A percentile compares a stretch with the other conserved stretches of the same genome.
phyloP scores from a whole-genome alignment of 306 rosid genomes.

The Castanea sativa region DNA sequence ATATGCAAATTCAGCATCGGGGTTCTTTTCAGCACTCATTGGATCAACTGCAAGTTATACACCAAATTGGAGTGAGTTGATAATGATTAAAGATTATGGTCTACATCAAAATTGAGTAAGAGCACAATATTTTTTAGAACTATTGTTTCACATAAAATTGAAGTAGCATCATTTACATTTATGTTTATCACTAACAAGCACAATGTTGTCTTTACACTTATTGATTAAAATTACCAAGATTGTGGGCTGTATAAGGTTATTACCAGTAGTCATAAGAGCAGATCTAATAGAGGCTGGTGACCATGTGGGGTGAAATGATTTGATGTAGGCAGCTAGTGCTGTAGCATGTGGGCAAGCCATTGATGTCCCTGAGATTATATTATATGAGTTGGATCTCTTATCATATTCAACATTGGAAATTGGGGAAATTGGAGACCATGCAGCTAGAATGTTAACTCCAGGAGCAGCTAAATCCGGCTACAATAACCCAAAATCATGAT shows the following conservation, averaged over 20 bases:
- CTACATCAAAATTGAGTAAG: background rate
- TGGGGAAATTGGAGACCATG: conserved; percentile 22
- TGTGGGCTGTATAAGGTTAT: too few relatives aligned
- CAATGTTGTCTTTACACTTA: too few relatives aligned
- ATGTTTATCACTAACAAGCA: too few relatives aligned
- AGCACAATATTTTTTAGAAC: too few relatives aligned
- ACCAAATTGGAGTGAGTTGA: background rate
- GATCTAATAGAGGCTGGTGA: conserved; percentile 11
- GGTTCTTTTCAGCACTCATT: conserved; percentile 25
- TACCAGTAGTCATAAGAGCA: conserved; percentile 13
- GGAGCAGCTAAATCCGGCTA: conserved; percentile 34
- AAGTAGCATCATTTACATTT: too few relatives aligned
- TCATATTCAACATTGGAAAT: background rate
- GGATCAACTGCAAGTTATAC: conserved; percentile 24
- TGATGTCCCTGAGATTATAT: conserved; percentile 20
- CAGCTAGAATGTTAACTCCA: conserved; percentile 24
- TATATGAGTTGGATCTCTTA: background rate
- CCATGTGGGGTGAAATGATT: conserved; percentile 9
- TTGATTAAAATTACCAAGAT: too few relatives aligned
- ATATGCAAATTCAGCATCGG: conserved; percentile 43
- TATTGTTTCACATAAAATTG: too few relatives aligned
- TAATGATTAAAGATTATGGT: background rate
- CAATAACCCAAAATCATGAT: background rate
- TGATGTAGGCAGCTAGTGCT: background rate
- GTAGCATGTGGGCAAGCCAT: conserved; percentile 15